Evolutionary conservation across 2,329 filamentous ascomycete species (phyloP), one percentile per base, ranked within the genome.

Genomic region (Camillea tinctor): DNA sequence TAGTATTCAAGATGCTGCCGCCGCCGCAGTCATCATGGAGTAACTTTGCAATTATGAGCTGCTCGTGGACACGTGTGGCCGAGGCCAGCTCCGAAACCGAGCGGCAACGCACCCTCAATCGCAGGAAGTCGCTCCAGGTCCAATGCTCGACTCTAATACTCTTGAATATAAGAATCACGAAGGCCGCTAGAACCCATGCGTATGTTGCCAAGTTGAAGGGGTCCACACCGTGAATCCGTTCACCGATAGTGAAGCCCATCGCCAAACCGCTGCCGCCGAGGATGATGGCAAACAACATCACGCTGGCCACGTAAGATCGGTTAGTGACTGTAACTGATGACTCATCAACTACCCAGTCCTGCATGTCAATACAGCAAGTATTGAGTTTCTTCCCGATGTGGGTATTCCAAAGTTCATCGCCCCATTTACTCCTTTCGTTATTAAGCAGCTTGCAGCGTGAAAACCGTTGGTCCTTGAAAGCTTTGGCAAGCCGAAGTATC

Each of bases 61-160:
- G 71, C 17, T 54, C 48, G 21, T 69, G 55, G 2, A 68, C 36
- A 0, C 66, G 63, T 1, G 67, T 66, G 3, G 69, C 63, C 0
- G 51, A 60, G 4, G 49, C 44, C 23, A 73, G 56, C 55, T 73
- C 71, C 2, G 22, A 60, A 19, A 72, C 56, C 19, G 51, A 65
- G 9, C 66, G 56, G 58, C 71, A 72, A 1, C 50, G 20, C 0
- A 73, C 69, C 3, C 54, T 51, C 0, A 60, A 21, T 1, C 51
- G 56, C 9, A 73, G 59, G 54, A 72, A 71, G 56, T 68, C 65
- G 9, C 67, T 60, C 71, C 71, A 72, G 3, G 68, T 57, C 71
- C 71, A 73, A 2, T 69, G 55, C 2, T 58, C 44, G 2, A 73
- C 70, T 6, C 57, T 59, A 20, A 62, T 22, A 20, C 52, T 64